Evolutionary conservation across 2,329 filamentous ascomycete genomes (phyloP).

Genomic region (Xylaria sp.): DNA sequence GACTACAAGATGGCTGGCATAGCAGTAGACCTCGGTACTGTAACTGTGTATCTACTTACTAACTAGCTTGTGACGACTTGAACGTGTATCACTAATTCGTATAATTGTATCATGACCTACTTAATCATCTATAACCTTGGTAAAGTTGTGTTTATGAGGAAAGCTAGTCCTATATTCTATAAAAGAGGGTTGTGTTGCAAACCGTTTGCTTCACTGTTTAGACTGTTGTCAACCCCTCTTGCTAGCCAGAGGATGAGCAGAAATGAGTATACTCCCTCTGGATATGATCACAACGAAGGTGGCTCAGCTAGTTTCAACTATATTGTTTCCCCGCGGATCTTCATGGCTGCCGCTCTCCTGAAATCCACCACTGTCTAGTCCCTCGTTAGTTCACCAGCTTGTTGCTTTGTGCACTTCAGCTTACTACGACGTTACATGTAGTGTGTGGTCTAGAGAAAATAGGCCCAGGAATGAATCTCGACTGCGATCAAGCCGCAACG

Average conservation of each 20-base stretch:
- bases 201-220: not conserved
- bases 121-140: not conserved
- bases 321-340: not conserved
- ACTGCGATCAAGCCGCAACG: not conserved
- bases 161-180: not conserved
- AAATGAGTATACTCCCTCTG: constrained; percentile 2
- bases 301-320: constrained; percentile 12
- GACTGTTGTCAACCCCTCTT: not conserved
- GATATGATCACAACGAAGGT: constrained; percentile 11
- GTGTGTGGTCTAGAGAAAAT: not conserved
- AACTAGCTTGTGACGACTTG: not conserved
- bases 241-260: not conserved
- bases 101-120: not conserved
- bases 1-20: not conserved
- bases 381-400: not conserved
- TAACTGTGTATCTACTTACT: not conserved
- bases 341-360: not conserved
- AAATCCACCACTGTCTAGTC: not conserved
- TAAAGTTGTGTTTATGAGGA: not conserved
- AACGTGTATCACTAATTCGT: not conserved
- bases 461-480: not conserved
- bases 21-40: not conserved
- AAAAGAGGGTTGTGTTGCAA: not conserved
- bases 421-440: not conserved
- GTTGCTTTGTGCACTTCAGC: not conserved